Conservation (phyloP, 345 rosid genomes). For the Ceriops decandra region DNA sequence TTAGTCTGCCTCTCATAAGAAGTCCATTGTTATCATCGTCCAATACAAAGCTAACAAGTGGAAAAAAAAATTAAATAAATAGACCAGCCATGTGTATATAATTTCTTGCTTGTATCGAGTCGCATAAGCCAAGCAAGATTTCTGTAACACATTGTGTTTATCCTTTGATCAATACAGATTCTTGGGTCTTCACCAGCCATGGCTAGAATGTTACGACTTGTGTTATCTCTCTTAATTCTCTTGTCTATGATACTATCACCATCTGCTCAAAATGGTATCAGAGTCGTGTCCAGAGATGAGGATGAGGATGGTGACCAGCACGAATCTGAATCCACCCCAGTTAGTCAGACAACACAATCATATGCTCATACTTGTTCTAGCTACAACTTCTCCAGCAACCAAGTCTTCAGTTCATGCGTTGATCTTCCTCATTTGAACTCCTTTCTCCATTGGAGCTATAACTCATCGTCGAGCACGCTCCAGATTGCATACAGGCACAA, state of each 20-base stretch:
- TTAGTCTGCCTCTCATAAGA: background rate
- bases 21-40: background rate
- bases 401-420: conserved; percentile 52
- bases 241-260: conserved; percentile 17
- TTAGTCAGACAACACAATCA: too few species aligned
- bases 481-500: conserved; percentile 73
- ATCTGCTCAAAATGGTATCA: too few species aligned
- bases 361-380: conserved; percentile 57
- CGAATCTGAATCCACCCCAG: too few species aligned
- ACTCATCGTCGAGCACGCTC: conserved; percentile 47
- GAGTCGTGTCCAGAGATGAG: too few species aligned
- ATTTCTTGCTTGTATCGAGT: background rate
- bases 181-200: background rate
- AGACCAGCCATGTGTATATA: background rate
- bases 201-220: background rate
- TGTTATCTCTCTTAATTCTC: conserved; percentile 1
- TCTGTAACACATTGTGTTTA: too few species aligned
- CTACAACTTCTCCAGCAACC: conserved; percentile 61
- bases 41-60: background rate
- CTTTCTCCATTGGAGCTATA: conserved; percentile 64
- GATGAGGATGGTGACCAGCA: too few species aligned
- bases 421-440: conserved; percentile 75
- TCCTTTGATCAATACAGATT: background rate
- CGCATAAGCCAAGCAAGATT: background rate
- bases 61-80: background rate